Evolutionary conservation across 2,329 filamentous ascomycete genomes (phyloP), one percentile per base, ranked within the genome.

Genomic region (Teratosphaeria zuluensis): DNA sequence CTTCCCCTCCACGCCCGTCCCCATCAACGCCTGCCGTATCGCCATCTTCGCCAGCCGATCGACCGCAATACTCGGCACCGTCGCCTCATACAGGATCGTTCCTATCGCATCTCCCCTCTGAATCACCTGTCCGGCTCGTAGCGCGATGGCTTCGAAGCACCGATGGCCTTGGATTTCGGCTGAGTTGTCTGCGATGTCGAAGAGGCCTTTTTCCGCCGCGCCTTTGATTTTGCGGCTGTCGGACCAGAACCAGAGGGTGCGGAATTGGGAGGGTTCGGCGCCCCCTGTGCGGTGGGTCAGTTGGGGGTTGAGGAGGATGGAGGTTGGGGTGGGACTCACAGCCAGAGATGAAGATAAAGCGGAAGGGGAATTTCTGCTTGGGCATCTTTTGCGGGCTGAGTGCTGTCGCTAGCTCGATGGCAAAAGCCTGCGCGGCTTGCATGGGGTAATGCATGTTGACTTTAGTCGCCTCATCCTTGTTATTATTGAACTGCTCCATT

Each of bases 331-430:
- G 42, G 42, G 42, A 48, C 42, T 48, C 21, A 48, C 64, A 70
- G n/a, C 71, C 73, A 55, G 70, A 73, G 30, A 75, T 61, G 62
- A 75, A 78, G 2, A 79, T 63, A 60, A 79, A 79, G 1, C 75
- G 68, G 59, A 80, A 78, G 38, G 70, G 70, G 54, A 70, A 68
- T 56, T 66, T 62, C 32, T 65, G 63, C 24, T 63, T 68, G 21
- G 63, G 61, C 59, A 61, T 63, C 24, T 62, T 53, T 21, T 68
- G 63, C 38, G 68, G 65, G 46, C 62, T 61, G 56, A 70, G 51
- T 1, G 54, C 61, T 12, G 66, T 67, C 8, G 68, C 66, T 6
- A 72, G 54, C 7, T 59, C 21, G 35, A 64, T 61, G 32, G 69
- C 65, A 52, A 72, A 70, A n/a, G 65, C 66, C 59, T 72, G 69